These are phyloP conservation scores for Colletotrichum falcatum DNA, from an alignment of 2,329 filamentous ascomycete genomes.

Conservation along the genomic window DNA sequence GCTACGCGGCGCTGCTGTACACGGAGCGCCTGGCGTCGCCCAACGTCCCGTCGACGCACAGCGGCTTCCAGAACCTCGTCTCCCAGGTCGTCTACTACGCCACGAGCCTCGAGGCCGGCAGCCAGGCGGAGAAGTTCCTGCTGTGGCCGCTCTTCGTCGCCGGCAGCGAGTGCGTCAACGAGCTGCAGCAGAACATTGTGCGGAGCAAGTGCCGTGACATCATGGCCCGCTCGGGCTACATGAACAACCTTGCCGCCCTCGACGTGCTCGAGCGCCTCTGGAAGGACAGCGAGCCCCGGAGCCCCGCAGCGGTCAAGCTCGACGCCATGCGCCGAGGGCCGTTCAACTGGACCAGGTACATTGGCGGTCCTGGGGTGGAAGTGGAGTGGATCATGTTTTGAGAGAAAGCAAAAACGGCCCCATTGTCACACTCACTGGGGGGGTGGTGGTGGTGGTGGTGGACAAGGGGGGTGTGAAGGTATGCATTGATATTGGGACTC, in stretches of 20 bases:
- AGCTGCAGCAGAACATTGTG: slow-evolving; percentile 82
- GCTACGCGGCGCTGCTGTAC: slow-evolving; percentile 89
- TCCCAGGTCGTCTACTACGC: slow-evolving; percentile 87
- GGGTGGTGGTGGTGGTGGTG: too few relatives aligned
- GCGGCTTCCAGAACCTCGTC: slow-evolving; percentile 86
- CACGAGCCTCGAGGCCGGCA: slow-evolving; percentile 78
- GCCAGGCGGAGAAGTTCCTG: slow-evolving; percentile 85
- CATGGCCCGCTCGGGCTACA: slow-evolving; percentile 89
- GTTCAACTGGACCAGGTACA: slow-evolving; percentile 70
- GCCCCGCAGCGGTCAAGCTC: slow-evolving; percentile 50
- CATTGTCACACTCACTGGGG: not conserved
- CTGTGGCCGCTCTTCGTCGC: slow-evolving; percentile 94
- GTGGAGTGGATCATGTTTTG: slow-evolving; percentile 78
- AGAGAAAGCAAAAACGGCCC: slow-evolving; percentile 34
- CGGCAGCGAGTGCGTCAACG: slow-evolving; percentile 88
- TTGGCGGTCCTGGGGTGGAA: slow-evolving; percentile 66
- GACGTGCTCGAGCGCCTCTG: slow-evolving; percentile 89
- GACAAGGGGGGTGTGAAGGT: not conserved
- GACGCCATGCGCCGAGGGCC: slow-evolving; percentile 58
- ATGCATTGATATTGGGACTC: slow-evolving; percentile 8
- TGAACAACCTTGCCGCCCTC: slow-evolving; percentile 89
- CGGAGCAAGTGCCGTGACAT: slow-evolving; percentile 86
- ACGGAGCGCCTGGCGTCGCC: slow-evolving; percentile 88
- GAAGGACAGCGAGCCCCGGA: slow-evolving; percentile 52
- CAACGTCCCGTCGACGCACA: slow-evolving; percentile 76